Base-by-base conservation (phyloP, 805 yeast species). In the Spathaspora passalidarum region DNA sequence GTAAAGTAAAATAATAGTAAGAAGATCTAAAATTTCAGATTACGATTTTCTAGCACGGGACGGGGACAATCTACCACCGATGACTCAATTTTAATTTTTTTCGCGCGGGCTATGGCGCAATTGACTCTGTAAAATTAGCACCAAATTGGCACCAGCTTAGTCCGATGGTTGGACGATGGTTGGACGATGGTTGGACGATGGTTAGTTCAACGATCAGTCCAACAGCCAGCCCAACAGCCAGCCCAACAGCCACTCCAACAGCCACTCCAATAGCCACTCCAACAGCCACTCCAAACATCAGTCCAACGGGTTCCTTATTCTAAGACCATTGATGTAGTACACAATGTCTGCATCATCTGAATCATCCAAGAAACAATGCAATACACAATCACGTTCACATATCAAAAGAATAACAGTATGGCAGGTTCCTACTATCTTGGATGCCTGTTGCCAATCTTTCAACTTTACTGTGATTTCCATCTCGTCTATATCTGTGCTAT, bases 381-480 rank as follows among this genome's bases (percentile, higher is more conserved):
- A 65, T 0, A 82, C 81, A 47, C 86, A 76, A 45, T 80, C 80
- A 36, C 73, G 68, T 18, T 81, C 76, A 7, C 82, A 72, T 20
- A 87, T 67, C 26, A 83, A 75, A 36, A 87, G 59, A 7, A 84
- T 75, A 42, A 83, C 78, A 5, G 80, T 79, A 46, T 80, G 79
- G 57, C 88, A 82, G 2, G 77, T 68, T 22, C 80, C 81, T 41
- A 84, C 80, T 32, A 86, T 69, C 56, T 70, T 77, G 4, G 82
- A 69, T 1, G 88, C 86, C 49, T 80, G 65, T 54, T 73, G 81
- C 92, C 92, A 86, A 59, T 85, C 88, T 54, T 70, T 78, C 19
- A 80, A 64, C 53, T 73, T 73, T 22, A 86, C 78, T 21, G 72
- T 64, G 2, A 85, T 74, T 34, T 72, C 79, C 46, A 64, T 62